These are phyloP conservation scores for Amanita exitialis DNA, from an alignment of 768 basidiomycete genomes.

Conservation along the genomic window DNA sequence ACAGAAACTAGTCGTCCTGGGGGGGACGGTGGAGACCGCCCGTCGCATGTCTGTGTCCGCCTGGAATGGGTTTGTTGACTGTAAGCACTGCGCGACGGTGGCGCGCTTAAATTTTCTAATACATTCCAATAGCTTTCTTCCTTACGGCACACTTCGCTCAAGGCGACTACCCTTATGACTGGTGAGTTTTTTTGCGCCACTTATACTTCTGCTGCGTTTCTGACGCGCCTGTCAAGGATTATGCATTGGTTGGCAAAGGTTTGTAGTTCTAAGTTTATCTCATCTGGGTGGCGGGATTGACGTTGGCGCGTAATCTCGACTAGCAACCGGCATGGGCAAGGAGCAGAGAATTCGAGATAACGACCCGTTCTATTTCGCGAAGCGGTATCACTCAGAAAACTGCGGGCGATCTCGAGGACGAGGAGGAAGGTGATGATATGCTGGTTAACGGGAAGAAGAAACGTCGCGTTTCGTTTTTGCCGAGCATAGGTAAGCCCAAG, in stretches of 20 bases:
- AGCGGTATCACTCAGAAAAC: slow-evolving; percentile 57
- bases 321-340: slow-evolving; percentile 90
- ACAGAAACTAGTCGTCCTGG: slow-evolving; percentile 85
- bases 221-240: slow-evolving; percentile 36
- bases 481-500: slow-evolving; percentile 55
- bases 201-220: slow-evolving; percentile 5
- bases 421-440: slow-evolving; percentile 42
- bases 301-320: neutral
- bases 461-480: slow-evolving; percentile 78
- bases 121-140: slow-evolving; percentile 55
- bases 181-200: slow-evolving; percentile 32
- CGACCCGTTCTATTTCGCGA: slow-evolving; percentile 63
- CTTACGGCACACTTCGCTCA: slow-evolving; percentile 83
- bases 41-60: slow-evolving; percentile 73
- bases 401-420: slow-evolving; percentile 70
- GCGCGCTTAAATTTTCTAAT: neutral
- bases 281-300: neutral
- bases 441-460: slow-evolving; percentile 62
- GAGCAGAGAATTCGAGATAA: slow-evolving; percentile 85
- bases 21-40: slow-evolving; percentile 82
- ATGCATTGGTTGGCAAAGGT: slow-evolving; percentile 89
- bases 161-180: slow-evolving; percentile 83
- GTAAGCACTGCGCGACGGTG: slow-evolving; percentile 22
- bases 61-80: slow-evolving; percentile 87
- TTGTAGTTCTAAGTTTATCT: slow-evolving; percentile 2